Conservation (phyloP, 306 rosid species). For the Crotalaria pallida region DNA sequence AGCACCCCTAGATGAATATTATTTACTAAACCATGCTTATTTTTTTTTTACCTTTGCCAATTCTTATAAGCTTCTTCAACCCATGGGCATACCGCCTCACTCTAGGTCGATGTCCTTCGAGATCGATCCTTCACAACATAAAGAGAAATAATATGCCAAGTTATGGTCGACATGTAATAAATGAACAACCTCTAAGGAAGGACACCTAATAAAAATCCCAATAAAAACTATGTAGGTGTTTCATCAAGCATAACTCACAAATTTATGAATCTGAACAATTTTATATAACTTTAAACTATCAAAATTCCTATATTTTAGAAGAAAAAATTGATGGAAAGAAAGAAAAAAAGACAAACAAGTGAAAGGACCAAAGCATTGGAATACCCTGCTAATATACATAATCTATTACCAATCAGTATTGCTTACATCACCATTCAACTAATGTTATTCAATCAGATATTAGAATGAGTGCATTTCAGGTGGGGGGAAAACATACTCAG, state of each 20-base stretch:
- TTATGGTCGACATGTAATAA: constrained; percentile 19
- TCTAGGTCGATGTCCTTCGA: constrained; percentile 85
- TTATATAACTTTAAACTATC: background rate
- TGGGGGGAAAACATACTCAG: constrained; percentile 54
- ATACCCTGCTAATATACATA: background rate
- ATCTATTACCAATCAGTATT: background rate
- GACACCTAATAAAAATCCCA: constrained; percentile 12
- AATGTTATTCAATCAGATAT: constrained; percentile 15
- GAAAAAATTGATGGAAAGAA: background rate
- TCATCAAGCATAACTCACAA: constrained; percentile 3
- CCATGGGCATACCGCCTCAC: constrained; percentile 89
- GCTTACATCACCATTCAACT: constrained; percentile 13
- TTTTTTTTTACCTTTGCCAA: constrained; percentile 77
- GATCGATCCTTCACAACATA: constrained; percentile 75
- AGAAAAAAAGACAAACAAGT: background rate
- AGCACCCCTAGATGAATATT: background rate
- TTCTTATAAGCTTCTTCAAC: constrained; percentile 70
- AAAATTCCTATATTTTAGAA: background rate
- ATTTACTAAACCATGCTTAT: constrained; percentile 1
- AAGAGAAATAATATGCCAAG: constrained; percentile 12
- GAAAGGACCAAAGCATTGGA: constrained; percentile 19
- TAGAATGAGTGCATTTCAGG: background rate
- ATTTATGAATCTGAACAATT: constrained; percentile 7
- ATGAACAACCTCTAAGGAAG: constrained; percentile 9
- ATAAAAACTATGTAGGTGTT: background rate